Evolutionary conservation across 176 grass and related monocot genomes (phyloP), one percentile per base, ranked within the genome.

Genomic region (Aegilops tauschii): DNA sequence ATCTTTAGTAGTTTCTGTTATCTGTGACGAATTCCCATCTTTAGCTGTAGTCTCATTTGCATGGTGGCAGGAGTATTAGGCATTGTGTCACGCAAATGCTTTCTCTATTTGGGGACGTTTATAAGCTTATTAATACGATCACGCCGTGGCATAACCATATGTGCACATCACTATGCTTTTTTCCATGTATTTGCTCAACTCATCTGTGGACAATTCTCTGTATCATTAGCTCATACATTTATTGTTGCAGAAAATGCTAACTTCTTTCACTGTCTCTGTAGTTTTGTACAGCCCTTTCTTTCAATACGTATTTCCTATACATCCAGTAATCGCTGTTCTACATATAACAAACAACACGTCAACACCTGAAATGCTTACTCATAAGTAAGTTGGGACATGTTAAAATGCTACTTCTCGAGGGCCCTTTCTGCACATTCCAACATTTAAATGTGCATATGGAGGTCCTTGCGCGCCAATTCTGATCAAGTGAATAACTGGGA

Each of bases 1-100:
- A 72, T 86, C 27, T 86, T 44, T 35, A 34, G 65, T 73, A 34
- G 65, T 78, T 86, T 78, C 73, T 62, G 59, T 86, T 50, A 17
- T 52, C 65, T 16, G 32, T 28, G 12, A 17, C 52, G 14, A 56
- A 13, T 50, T 69, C 63, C 79, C 58, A 17, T 52, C 49, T 52
- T 52, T 52, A 54, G 54, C 65, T 80, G 39, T 63, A 65, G 21
- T 65, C 64, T 30, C 75, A 80, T 65, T 87, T 71, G 29, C 37
- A 23, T 49, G 40, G 23, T 63, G n/a, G 8, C 30, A 50, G 49
- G 49, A 25, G 8, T 80, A 75, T 65, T 52, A 65, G 64, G 18
- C 9, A 50, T 64, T 14, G 36, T 34, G 50, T 61, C 52, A 79
- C 9, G 25, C 25, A 63, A 59, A 44, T 50, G 63, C 78, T 3